phyloP scores from a whole-genome alignment of 1,284 basidiomycete genomes.

The Apiotrichum domesticum region DNA sequence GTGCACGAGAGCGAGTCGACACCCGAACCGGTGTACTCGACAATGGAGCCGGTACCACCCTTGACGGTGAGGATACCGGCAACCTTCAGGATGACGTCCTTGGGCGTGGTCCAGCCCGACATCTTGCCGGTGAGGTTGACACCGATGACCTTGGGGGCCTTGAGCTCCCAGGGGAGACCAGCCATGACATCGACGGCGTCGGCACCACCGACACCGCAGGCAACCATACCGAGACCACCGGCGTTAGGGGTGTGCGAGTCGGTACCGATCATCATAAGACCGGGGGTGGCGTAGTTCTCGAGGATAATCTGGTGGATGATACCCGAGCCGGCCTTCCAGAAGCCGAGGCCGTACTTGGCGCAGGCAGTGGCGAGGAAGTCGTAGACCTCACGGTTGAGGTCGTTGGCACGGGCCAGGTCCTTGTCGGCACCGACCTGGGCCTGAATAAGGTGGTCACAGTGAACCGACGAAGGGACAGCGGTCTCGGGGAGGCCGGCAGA shows the following conservation, averaged over 20 bases:
- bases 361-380: constrained; percentile 98
- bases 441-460: constrained; percentile 99
- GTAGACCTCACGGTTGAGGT: constrained; percentile 98
- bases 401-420: constrained; percentile 86
- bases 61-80: constrained; percentile 90
- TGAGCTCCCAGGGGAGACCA: constrained; percentile 95
- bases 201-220: constrained; percentile 97
- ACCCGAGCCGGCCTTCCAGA: constrained; percentile 99
- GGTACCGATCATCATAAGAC: constrained; percentile 56
- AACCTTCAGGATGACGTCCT: constrained; percentile 92
- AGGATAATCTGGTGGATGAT: constrained; percentile 98
- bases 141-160: constrained; percentile 86
- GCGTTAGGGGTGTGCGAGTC: constrained; percentile 99
- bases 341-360: constrained; percentile 97
- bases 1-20: constrained; percentile 88
- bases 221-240: constrained; percentile 93
- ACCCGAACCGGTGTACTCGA: constrained; percentile 98
- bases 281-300: constrained; percentile 87
- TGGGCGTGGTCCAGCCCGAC: constrained; percentile 88
- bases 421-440: constrained; percentile 88
- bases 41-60: constrained; percentile 92
- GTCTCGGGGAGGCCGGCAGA: constrained; percentile 97
- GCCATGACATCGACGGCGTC: constrained; percentile 99
- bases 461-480: constrained; percentile 94
- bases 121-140: constrained; percentile 85